Percentiles rank a stretch among this genome's conserved stretches.
These are phyloP conservation scores for Takashimella tepidaria DNA, from an alignment of 1,284 basidiomycete species.

Conservation along the genomic window DNA sequence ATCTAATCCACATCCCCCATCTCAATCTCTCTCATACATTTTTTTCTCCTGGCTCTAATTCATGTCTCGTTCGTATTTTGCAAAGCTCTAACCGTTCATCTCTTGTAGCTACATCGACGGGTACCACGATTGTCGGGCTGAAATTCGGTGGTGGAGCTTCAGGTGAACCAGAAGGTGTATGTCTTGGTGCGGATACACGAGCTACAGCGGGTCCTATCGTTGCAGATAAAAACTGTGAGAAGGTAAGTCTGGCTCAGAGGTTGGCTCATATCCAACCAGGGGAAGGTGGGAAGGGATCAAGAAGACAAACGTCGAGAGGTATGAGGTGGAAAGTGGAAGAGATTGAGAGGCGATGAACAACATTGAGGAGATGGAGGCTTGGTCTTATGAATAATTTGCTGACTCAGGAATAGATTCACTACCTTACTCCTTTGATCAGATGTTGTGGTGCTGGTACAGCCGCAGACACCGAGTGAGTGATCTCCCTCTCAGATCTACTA, in stretches of 20 bases:
- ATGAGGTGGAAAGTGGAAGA: not conserved
- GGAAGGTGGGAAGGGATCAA: too few species aligned
- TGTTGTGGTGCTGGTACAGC: slow-evolving; percentile 99
- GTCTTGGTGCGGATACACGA: slow-evolving; percentile 94
- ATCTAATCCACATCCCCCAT: not conserved
- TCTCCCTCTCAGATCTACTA: not conserved
- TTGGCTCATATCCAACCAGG: too few species aligned
- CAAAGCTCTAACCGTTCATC: slow-evolving; percentile 42
- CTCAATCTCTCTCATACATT: not conserved
- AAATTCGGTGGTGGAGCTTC: slow-evolving; percentile 60
- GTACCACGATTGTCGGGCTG: slow-evolving; percentile 93
- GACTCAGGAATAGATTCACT: slow-evolving; percentile 92
- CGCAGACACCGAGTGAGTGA: slow-evolving; percentile 83
- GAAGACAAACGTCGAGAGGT: not conserved
- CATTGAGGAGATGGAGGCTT: too few species aligned
- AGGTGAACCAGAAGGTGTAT: slow-evolving; percentile 71
- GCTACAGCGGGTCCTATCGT: slow-evolving; percentile 94
- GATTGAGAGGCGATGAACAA: slow-evolving; percentile 6
- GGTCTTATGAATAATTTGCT: too few species aligned
- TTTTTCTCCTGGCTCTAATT: not conserved
- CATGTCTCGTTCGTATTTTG: not conserved
- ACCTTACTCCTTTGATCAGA: slow-evolving; percentile 85
- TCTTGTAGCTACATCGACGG: slow-evolving; percentile 90
- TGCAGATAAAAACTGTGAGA: slow-evolving; percentile 99
- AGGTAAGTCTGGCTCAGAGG: slow-evolving; percentile 55